These are phyloP conservation scores for Periconia sp. DNA, from an alignment of 2,329 filamentous ascomycete species.

Conservation along the genomic window DNA sequence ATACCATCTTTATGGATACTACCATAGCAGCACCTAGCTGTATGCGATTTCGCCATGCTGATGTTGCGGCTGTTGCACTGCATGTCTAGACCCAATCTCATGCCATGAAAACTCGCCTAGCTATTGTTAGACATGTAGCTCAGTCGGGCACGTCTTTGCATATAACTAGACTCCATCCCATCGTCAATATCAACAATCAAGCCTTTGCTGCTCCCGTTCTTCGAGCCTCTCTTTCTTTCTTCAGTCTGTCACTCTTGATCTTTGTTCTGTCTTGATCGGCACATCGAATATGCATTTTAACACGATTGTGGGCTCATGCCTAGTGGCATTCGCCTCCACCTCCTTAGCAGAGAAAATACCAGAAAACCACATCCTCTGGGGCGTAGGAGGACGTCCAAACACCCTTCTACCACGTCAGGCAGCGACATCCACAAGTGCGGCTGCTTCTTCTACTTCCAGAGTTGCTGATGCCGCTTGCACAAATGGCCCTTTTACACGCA, in stretches of 20 bases:
- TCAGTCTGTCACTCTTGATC: not conserved
- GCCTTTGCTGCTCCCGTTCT: not conserved
- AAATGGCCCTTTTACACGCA: conserved; percentile 36
- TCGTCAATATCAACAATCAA: not conserved
- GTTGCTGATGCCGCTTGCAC: conserved; percentile 34
- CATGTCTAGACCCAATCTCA: not conserved
- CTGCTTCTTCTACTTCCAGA: conserved; percentile 1
- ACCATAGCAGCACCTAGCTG: not conserved
- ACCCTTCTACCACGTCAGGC: conserved; percentile 10
- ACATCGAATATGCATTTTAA: conserved; percentile 17
- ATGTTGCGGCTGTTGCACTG: conserved; percentile 6
- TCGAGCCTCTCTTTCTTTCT: not conserved
- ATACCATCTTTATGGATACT: not conserved
- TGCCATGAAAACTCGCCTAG: not conserved
- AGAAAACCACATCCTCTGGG: conserved; percentile 23
- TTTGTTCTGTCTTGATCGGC: not conserved
- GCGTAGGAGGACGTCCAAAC: conserved; percentile 15
- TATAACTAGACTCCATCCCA: not conserved
- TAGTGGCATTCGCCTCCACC: conserved; percentile 17
- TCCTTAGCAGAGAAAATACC: conserved; percentile 18
- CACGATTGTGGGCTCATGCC: conserved; percentile 9
- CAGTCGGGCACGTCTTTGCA: not conserved
- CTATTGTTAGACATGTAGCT: not conserved
- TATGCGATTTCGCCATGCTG: not conserved
- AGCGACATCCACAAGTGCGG: conserved; percentile 4